Percentiles rank a stretch among this genome's conserved stretches.
Conservation (phyloP, 306 rosid species). For the Vigna hirtella region DNA sequence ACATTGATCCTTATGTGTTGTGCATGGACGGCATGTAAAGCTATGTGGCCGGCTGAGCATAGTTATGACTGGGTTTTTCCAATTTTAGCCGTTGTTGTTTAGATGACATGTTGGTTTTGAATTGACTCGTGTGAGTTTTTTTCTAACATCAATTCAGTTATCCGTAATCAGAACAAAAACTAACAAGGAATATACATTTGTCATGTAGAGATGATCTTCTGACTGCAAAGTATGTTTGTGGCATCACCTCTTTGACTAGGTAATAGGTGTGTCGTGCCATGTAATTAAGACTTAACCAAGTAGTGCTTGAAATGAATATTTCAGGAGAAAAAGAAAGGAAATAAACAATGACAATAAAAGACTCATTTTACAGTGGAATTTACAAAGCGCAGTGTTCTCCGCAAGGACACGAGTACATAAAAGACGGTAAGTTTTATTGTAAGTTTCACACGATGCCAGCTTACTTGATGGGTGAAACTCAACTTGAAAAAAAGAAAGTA, state of each 20-base stretch:
- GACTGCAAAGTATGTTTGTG: background rate
- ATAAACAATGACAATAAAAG: conserved; percentile 31
- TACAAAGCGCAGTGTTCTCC: conserved; percentile 26
- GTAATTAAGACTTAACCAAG: conserved; percentile 11
- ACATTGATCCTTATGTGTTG: background rate
- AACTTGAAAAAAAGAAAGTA: background rate
- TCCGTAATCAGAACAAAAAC: background rate
- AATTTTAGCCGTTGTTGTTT: background rate
- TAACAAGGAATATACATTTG: conserved; percentile 39
- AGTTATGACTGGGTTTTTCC: background rate
- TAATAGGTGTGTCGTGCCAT: background rate
- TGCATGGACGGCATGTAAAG: conserved; percentile 50
- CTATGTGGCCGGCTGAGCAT: conserved; percentile 46
- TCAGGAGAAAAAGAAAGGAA: background rate
- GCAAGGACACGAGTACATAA: background rate
- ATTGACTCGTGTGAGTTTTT: conserved; percentile 29
- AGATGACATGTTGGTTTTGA: conserved; percentile 9
- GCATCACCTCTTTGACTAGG: conserved; percentile 6
- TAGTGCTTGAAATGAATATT: conserved; percentile 3
- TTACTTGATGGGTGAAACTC: background rate
- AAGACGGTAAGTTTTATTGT: conserved; percentile 6
- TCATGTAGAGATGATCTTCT: conserved; percentile 18
- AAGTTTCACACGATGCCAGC: conserved; percentile 27
- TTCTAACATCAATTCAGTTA: background rate
- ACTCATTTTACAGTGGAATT: background rate